Base-by-base conservation (phyloP, 2,329 filamentous ascomycete genomes). In the Fusarium sp. region DNA sequence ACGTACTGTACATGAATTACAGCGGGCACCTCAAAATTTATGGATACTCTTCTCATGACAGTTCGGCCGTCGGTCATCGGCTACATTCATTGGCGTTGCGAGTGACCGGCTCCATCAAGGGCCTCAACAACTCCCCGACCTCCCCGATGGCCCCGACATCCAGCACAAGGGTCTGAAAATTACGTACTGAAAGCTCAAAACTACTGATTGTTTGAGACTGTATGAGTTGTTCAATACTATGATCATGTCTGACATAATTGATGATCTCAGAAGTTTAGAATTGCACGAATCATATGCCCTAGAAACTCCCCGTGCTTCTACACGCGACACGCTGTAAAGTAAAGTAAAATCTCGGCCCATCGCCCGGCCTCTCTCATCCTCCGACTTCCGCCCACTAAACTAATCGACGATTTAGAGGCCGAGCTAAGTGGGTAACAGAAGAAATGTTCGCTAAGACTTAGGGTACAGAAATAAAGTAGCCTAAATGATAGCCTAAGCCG, bases 81-180 rank as follows among this genome's bases (percentile, higher is more conserved):
- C 52, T 72, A 66, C 65, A 57, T 47, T 58, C 68, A 71, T 71
- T 71, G 68, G 68, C 27, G 59, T 66, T 40, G 42, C 34, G n/a
- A 7, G 24, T 4, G 29, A 47, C 16, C 50, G 54, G 54, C 56
- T 57, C 68, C 63, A 55, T 71, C 60, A 55, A 56, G 45, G 43
- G 56, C 65, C n/a, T 34, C 30, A 45, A 45, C 56, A 72, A 72
- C 70, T 72, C 70, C 70, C 67, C 67, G 67, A 70, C 66, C 66
- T 70, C 67, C 67, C 70, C 67, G 66, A 69, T 59, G 59, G 67
- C 66, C 66, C 68, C 69, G 69, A 71, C 29, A 62, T 53, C 68
- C 68, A 56, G 49, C 50, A 50, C 63, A 38, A 42, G 59, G 64
- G 47, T 50, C 30, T n/a, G 14, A 27, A 46, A 30, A 64, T 68